These are phyloP conservation scores for Aphanomyces cochlioides DNA, from an alignment of 352 stramenopile species.

Conservation along the genomic window DNA sequence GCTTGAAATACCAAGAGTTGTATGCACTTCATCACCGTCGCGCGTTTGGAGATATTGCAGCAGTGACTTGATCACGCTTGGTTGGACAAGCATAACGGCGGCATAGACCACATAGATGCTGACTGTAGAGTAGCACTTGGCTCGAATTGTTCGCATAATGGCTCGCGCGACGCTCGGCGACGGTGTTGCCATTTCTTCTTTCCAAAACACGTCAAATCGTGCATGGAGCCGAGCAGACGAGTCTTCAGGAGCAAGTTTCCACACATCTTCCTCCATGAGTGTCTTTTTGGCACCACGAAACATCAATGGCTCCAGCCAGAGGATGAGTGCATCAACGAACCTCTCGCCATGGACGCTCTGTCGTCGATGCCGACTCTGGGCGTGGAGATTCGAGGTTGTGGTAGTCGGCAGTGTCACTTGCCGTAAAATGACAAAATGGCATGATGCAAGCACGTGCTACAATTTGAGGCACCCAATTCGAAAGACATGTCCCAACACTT, in stretches of 20 bases:
- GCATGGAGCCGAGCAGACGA: slow-evolving; percentile 38
- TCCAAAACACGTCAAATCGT: slow-evolving; percentile 44
- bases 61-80: slow-evolving; percentile 1
- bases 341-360: slow-evolving; percentile 2
- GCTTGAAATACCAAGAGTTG: slow-evolving; percentile 40
- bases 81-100: slow-evolving; percentile 4
- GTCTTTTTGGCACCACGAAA: slow-evolving; percentile 36
- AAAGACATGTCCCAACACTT: too few species aligned
- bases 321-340: slow-evolving; percentile 46
- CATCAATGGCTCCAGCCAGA: slow-evolving; percentile 51
- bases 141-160: slow-evolving; percentile 8
- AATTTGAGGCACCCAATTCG: too few species aligned
- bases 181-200: slow-evolving; percentile 26
- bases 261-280: slow-evolving; percentile 41
- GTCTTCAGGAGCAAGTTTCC: slow-evolving; percentile 42
- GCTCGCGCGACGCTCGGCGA: slow-evolving; percentile 32
- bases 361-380: background rate
- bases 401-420: background rate
- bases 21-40: slow-evolving; percentile 24
- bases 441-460: too few species aligned
- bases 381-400: background rate
- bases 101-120: background rate
- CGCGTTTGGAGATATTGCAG: slow-evolving; percentile 14
- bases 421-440: too few species aligned
- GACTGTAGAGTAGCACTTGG: background rate